A percentile compares a stretch with the other conserved stretches of the same genome.
Conservation (phyloP, 2,329 filamentous ascomycete genomes). For the Alternaria ventricosa region DNA sequence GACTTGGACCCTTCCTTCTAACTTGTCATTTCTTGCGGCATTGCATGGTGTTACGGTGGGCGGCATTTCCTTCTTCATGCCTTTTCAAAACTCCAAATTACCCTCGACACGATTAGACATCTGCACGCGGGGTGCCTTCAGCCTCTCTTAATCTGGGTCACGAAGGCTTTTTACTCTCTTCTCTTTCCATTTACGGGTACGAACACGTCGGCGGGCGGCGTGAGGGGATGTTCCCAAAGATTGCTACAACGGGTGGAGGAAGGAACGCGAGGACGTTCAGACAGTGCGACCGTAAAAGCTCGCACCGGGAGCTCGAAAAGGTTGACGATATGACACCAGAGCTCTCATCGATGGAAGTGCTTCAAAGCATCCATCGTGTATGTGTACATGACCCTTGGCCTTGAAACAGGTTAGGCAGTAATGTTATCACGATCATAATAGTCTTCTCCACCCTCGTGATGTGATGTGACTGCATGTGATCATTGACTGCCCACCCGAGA, state of each 20-base stretch:
- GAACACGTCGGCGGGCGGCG: slow-evolving; percentile 29
- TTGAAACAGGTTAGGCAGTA: slow-evolving; percentile 34
- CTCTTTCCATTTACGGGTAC: slow-evolving; percentile 30
- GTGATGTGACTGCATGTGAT: background rate
- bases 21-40: slow-evolving; percentile 44
- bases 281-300: slow-evolving; percentile 37
- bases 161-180: slow-evolving; percentile 30
- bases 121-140: slow-evolving; percentile 34
- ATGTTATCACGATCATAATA: slow-evolving; percentile 37
- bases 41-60: slow-evolving; percentile 48
- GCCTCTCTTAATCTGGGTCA: slow-evolving; percentile 39
- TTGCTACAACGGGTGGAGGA: slow-evolving; percentile 23
- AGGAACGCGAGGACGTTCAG: slow-evolving; percentile 16
- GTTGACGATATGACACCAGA: slow-evolving; percentile 42
- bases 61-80: slow-evolving; percentile 24
- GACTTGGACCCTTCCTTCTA: slow-evolving; percentile 22
- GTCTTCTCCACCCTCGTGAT: background rate
- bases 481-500: slow-evolving; percentile 22
- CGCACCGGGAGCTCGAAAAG: slow-evolving; percentile 34
- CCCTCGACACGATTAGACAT: slow-evolving; percentile 40
- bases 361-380: slow-evolving; percentile 29
- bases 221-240: slow-evolving; percentile 29
- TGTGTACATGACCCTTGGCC: slow-evolving; percentile 22
- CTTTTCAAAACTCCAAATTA: slow-evolving; percentile 39
- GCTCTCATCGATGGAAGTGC: slow-evolving; percentile 30